A percentile compares a stretch with the other conserved stretches of the same genome.
Evolutionary conservation across 1,284 basidiomycete genomes (phyloP).

Genomic region (Marasmius tenuissimus): DNA sequence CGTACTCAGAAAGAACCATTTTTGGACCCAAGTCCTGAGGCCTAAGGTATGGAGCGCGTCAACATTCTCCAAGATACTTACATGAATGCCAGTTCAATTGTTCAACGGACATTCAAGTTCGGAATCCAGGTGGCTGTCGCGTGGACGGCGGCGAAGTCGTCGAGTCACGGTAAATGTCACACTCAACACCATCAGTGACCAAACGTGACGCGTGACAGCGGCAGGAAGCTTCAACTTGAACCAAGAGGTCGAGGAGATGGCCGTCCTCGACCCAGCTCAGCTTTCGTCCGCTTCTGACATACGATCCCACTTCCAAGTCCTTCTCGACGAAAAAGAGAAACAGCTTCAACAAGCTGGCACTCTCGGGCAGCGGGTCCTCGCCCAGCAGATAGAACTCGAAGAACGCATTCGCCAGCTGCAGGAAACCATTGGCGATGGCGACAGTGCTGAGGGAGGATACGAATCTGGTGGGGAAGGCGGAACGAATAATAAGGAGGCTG

Average conservation of each 20-base stretch:
- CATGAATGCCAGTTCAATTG: too few relatives aligned
- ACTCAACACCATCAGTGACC: too few relatives aligned
- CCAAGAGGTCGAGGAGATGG: slow-evolving; percentile 6
- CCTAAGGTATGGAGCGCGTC: too few relatives aligned
- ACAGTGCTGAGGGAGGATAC: slow-evolving; percentile 4
- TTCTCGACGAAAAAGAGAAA: slow-evolving; percentile 86
- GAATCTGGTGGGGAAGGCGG: slow-evolving; percentile 50
- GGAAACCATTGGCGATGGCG: slow-evolving; percentile 39
- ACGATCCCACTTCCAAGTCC: slow-evolving; percentile 73
- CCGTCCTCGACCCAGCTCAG: slow-evolving; percentile 4
- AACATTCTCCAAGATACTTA: too few relatives aligned
- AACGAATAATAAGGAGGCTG: slow-evolving; percentile 60
- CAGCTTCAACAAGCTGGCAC: slow-evolving; percentile 88
- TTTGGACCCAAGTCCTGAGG: too few relatives aligned
- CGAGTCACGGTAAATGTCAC: too few relatives aligned
- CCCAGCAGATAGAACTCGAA: slow-evolving; percentile 90
- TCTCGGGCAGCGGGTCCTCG: slow-evolving; percentile 87
- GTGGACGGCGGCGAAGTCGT: too few relatives aligned
- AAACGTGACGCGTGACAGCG: not conserved
- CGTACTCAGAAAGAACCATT: too few relatives aligned
- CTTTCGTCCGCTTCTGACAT: slow-evolving; percentile 61
- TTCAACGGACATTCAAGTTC: not conserved
- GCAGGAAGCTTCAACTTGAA: slow-evolving; percentile 2
- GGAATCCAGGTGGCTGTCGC: too few relatives aligned
- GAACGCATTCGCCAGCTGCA: slow-evolving; percentile 81